Evolutionary conservation across 2,329 filamentous ascomycete species (phyloP).

Genomic region (Cadophora luteo-olivacea): DNA sequence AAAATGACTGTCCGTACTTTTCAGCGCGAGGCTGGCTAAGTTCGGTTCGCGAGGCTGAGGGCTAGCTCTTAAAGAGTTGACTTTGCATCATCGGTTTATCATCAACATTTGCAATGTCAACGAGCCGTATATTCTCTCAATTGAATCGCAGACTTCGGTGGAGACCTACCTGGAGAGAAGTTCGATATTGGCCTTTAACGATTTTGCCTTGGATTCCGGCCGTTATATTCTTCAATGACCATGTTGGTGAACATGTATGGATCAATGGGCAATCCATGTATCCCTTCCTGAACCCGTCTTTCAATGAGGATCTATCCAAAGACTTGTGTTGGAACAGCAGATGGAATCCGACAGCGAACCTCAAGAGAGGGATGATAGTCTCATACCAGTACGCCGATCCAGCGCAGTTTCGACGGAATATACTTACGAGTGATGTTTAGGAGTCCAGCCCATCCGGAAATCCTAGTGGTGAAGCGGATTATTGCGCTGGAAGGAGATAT

Average conservation of each 20-base stretch:
- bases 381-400: conserved; percentile 63
- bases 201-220: conserved; percentile 68
- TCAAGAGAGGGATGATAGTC: conserved; percentile 77
- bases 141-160: conserved; percentile 25
- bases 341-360: conserved; percentile 60
- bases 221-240: conserved; percentile 64
- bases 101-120: conserved; percentile 30
- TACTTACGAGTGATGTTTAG: conserved; percentile 49
- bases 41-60: conserved; percentile 16
- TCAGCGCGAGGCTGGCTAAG: conserved; percentile 25
- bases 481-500: conserved; percentile 82
- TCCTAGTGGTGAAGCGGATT: conserved; percentile 80
- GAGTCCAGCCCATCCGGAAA: conserved; percentile 73
- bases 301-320: conserved; percentile 58
- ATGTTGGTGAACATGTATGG: conserved; percentile 63
- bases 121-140: conserved; percentile 33
- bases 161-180: conserved; percentile 38
- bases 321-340: conserved; percentile 67
- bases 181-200: conserved; percentile 55
- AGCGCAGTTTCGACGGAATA: neutral
- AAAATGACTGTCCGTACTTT: neutral
- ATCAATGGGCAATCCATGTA: conserved; percentile 76
- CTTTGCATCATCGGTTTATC: neutral
- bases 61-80: neutral
- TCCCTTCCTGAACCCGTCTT: conserved; percentile 74